These are phyloP conservation scores for Byssoonygena ceratinophila DNA, from an alignment of 2,329 filamentous ascomycete genomes.

Conservation along the genomic window DNA sequence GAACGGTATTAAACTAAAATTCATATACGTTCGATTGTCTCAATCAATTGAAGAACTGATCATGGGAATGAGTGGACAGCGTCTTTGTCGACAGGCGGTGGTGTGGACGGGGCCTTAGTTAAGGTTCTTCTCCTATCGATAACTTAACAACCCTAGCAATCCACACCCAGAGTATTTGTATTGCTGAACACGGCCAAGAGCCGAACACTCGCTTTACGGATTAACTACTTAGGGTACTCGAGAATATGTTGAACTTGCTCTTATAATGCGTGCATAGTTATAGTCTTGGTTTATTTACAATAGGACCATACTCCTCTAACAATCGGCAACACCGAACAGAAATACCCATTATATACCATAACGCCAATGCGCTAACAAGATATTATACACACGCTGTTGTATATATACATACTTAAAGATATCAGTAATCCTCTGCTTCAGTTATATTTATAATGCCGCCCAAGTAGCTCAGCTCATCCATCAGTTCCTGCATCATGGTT, in stretches of 20 bases:
- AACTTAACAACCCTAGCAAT: neutral
- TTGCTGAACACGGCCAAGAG: neutral
- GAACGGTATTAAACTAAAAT: too few species aligned
- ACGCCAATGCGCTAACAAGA: too few species aligned
- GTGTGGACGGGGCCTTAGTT: neutral
- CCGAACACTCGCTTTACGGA: too few species aligned
- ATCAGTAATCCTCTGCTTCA: neutral
- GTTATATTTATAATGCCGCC: slow-evolving; percentile 34
- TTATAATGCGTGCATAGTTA: too few species aligned
- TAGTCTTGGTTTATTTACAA: neutral
- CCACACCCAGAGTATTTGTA: too few species aligned
- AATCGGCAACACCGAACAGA: neutral
- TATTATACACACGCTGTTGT: neutral
- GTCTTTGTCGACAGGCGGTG: neutral
- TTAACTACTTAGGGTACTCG: too few species aligned
- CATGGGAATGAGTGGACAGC: neutral
- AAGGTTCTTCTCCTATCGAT: neutral
- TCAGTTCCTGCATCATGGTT: slow-evolving; percentile 38
- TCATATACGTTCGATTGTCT: neutral
- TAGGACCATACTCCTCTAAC: neutral
- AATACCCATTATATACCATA: too few species aligned
- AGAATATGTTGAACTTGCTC: too few species aligned
- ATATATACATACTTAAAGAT: neutral
- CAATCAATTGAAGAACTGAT: neutral
- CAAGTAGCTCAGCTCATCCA: slow-evolving; percentile 44